Base-by-base conservation (phyloP, 208 protist genomes). In the Endotrypanum monterogeii region DNA sequence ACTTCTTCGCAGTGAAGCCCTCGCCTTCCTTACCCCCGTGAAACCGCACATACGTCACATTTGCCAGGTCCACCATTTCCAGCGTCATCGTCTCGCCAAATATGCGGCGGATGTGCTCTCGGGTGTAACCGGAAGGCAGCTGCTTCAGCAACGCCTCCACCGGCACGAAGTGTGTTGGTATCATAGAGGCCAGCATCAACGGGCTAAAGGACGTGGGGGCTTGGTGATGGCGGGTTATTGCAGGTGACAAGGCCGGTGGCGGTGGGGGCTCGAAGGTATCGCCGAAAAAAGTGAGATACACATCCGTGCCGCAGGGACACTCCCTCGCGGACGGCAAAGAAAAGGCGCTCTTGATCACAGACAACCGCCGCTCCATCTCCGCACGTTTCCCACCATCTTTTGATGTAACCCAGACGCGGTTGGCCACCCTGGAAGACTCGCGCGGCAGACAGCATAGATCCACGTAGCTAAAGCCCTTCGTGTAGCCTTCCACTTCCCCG, bases 121-220 rank as follows among this genome's bases (percentile, higher is more conserved):
- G 61, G 2, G 85, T 92, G 74, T 92, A 92, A 12, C 88, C 88
- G 2, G 60, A 41, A 28, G 85, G 88, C 50, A 92, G 80, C 67
- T 65, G 70, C 41, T 39, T 30, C 41, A 89, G 68, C n/a, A 92
- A 57, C 46, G 65, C 70, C 8, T 74, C 71, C 71, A 92, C 63
- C 16, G 88, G 88, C 41, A 92, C 80, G 61, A 92, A 92, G 68
- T 80, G 86, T 0, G 81, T 85, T 41, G 88, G 83, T 51, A 90
- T n/a, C 70, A 84, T 65, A 37, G 80, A 62, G 23, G 79, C 80
- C 46, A 92, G 78, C 76, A 83, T 83, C 61, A 78, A 60, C n/a
- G 87, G 83, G 11, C 78, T 86, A 61, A 92, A 89, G 58, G 74
- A 50, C 35, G 56, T 76, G 32, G 28, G 25, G 25, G 63, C 63